Base-by-base conservation (phyloP, 116 monocot species). In the Dioscorea cayenensis region DNA sequence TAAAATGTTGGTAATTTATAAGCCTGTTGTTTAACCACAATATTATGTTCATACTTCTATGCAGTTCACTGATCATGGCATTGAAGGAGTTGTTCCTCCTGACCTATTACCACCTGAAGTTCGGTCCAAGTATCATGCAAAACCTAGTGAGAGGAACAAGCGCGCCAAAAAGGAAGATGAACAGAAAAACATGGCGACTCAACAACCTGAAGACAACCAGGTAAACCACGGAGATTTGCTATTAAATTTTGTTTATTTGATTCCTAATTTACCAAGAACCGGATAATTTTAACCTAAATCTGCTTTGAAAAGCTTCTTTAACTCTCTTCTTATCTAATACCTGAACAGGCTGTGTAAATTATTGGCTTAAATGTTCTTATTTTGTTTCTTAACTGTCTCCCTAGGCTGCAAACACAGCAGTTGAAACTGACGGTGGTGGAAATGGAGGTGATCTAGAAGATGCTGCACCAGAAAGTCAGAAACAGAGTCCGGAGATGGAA, bases 71-170 rank as follows among this genome's bases (percentile, higher is more conserved):
- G 96, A 96, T 32, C 69, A 85, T 79, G 92, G 96, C 36, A 82
- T 96, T 63, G 96, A 96, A 78, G 96, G 96, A 72, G 92, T 96
- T 51, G 92, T 96, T 22, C 96, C 96, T 74, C 90, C 85, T 25
- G 96, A 96, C 64, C 84, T 96, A 60, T 60, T 96, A 61, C 85
- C 96, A 62, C 73, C 83, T 51, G 96, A 92, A 74, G 77, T 96
- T 79, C 84, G 87, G 74, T 71, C 79, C 60, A 96, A 88, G 68
- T 85, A 86, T 73, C 85, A 87, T 67, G 75, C 79, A 14, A 96
- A 90, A 79, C 80, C 84, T 35, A 77, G 38, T 64, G 92, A 96
- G 16, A 96, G 82, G 78, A 79, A 75, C 28, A 96, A 92, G 81
- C 79, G 92, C 52, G 77, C 79, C 60, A 96, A 86, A 64, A 87